These are phyloP conservation scores for Hysterangium stoloniferum DNA, from an alignment of 768 basidiomycete species.

Conservation along the genomic window DNA sequence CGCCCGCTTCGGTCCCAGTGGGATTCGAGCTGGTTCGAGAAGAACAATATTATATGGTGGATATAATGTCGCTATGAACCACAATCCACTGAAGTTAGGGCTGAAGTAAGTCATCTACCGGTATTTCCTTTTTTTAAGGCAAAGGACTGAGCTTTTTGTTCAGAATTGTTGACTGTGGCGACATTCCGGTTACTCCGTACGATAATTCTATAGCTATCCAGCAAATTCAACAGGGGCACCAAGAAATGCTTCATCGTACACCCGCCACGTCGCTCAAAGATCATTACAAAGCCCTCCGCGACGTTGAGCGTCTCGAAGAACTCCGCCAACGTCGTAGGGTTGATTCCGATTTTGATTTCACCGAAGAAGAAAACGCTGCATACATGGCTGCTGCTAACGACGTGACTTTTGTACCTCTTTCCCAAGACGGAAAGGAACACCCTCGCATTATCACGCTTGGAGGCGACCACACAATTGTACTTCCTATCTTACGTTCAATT, in stretches of 20 bases:
- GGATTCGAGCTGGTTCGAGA: slow-evolving; percentile 73
- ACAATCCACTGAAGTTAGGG: slow-evolving; percentile 65
- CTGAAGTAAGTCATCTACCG: slow-evolving; percentile 29
- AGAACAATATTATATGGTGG: slow-evolving; percentile 69
- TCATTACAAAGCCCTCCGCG: slow-evolving; percentile 7
- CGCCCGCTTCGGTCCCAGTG: slow-evolving; percentile 80
- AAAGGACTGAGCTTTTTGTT: not conserved
- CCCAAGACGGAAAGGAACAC: slow-evolving; percentile 65
- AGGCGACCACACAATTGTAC: slow-evolving; percentile 81
- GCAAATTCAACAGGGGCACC: slow-evolving; percentile 70
- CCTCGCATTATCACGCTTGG: slow-evolving; percentile 79
- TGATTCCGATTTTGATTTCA: slow-evolving; percentile 5
- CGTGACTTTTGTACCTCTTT: slow-evolving; percentile 49
- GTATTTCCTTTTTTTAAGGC: not conserved
- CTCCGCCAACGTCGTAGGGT: slow-evolving; percentile 1
- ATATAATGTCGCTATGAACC: slow-evolving; percentile 66
- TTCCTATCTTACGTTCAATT: slow-evolving; percentile 63
- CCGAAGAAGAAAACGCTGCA: slow-evolving; percentile 4
- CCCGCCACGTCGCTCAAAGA: slow-evolving; percentile 45
- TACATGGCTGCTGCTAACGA: slow-evolving; percentile 38
- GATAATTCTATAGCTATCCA: slow-evolving; percentile 66
- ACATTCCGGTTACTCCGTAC: slow-evolving; percentile 72
- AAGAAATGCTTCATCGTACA: slow-evolving; percentile 55
- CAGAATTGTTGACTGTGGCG: slow-evolving; percentile 63
- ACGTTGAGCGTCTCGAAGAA: slow-evolving; percentile 7